Evolutionary conservation across 2,329 filamentous ascomycete genomes (phyloP), one percentile per base, ranked within the genome.

Genomic region (Fusarium caatingaense): DNA sequence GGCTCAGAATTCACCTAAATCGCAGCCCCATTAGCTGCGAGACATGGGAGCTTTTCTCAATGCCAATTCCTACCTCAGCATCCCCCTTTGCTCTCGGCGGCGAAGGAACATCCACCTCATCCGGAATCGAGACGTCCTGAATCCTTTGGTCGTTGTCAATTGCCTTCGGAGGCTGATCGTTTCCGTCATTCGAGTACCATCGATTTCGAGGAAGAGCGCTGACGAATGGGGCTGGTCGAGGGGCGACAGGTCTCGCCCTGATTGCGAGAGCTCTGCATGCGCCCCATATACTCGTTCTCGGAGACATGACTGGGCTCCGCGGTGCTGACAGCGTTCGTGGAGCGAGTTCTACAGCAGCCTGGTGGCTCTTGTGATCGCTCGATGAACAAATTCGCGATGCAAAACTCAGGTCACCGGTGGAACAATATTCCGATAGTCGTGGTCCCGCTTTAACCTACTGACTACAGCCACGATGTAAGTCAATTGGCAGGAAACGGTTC

Each of bases 171-270:
- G 72, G 63, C 27, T 68, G 73, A 45, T 66, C 71, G 58, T 72
- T 75, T 62, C 73, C 73, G 72, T 81, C 78, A 66, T 74, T 78
- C 49, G 79, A 77, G 64, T 80, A 78, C 59, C 72, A 71, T 70
- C 74, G 72, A 45, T 66, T 56, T 41, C 54, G 69, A 46, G 68
- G 66, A 58, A 72, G 65, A 42, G 72, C 58, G 32, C 53, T 72
- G 44, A 72, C 49, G 50, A 77, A 71, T 21, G 66, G 65, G 51
- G 73, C 57, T 30, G 72, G 61, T 51, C 73, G 68, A 56, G 72
- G 68, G 60, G 72, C 68, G 54, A 56, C 67, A 72, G 75, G 73
- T 58, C 74, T 72, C 71, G 76, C 72, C 37, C 71, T 74, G 64
- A 78, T 57, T 56, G 76, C 76, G 51, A 80, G 72, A 72, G 74